These are phyloP conservation scores for Aspergillus sclerotioniger DNA, from an alignment of 495 filamentous ascomycete genomes.

Conservation along the genomic window DNA sequence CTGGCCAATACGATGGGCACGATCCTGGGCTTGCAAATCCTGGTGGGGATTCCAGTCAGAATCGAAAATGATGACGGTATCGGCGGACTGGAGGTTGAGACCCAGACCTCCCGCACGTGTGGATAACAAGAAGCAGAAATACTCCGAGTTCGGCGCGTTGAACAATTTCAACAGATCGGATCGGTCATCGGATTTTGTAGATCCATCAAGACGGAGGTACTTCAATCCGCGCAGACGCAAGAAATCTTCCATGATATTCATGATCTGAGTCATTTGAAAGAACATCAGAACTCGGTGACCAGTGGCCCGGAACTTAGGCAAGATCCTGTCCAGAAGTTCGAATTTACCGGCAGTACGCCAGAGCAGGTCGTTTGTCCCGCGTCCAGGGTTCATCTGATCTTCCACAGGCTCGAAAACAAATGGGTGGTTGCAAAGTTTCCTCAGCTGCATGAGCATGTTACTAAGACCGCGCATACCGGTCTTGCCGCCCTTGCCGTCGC, in stretches of 20 bases:
- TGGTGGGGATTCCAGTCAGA: constrained; percentile 99
- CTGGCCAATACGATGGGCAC: constrained; percentile 98
- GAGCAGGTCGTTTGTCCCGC: constrained; percentile 82
- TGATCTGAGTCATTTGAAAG: constrained; percentile 99
- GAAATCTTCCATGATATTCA: constrained; percentile 99
- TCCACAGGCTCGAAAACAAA: constrained; percentile 98
- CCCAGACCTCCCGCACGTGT: constrained; percentile 97
- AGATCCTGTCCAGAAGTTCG: constrained; percentile 84
- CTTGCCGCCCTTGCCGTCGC: constrained; percentile 93
- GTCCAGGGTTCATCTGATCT: constrained; percentile 91
- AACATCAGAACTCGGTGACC: constrained; percentile 97
- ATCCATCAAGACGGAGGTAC: constrained; percentile 91
- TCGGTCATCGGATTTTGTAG: constrained; percentile 95
- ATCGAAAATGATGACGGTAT: constrained; percentile 99
- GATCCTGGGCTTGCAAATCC: constrained; percentile 98
- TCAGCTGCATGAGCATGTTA: constrained; percentile 99
- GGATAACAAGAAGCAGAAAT: constrained; percentile 98
- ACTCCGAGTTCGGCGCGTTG: constrained; percentile 84
- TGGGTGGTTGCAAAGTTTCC: constrained; percentile 98
- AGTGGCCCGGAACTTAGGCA: constrained; percentile 87
- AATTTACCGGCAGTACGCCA: constrained; percentile 98
- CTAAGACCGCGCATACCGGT: constrained; percentile 91
- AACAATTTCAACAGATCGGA: constrained; percentile 85
- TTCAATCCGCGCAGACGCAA: constrained; percentile 74
- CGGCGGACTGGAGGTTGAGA: constrained; percentile 93